Evolutionary conservation across 1,284 basidiomycete species (phyloP).

Genomic region (Malassezia caprae): DNA sequence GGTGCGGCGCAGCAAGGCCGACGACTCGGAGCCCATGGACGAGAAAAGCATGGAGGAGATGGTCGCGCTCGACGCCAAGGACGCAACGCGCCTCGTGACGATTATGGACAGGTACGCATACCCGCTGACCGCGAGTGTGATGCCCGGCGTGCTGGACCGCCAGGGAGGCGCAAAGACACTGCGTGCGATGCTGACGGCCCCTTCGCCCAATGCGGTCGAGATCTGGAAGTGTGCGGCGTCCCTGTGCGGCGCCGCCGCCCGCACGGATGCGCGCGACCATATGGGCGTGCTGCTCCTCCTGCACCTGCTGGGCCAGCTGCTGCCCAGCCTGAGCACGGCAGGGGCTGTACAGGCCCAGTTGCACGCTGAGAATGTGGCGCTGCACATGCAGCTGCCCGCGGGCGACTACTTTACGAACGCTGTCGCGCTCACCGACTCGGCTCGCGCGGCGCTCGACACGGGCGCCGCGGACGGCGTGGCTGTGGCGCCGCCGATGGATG

Average conservation of each 20-base stretch:
- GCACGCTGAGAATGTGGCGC: conserved; percentile 18
- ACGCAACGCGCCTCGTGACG: not conserved
- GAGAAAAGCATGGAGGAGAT: not conserved
- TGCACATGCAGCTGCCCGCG: conserved; percentile 41
- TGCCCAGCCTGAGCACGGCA: not conserved
- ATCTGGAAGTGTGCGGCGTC: not conserved
- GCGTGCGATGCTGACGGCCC: not conserved
- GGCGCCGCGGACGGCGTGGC: conserved; percentile 34
- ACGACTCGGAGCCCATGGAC: not conserved
- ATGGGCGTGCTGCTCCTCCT: not conserved
- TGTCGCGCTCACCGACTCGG: conserved; percentile 16
- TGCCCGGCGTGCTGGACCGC: not conserved
- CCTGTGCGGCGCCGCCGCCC: not conserved
- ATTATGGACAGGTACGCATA: not conserved
- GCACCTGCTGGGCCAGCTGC: conserved; percentile 7
- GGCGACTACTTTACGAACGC: conserved; percentile 44
- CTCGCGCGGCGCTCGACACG: conserved; percentile 21
- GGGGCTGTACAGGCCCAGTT: not conserved
- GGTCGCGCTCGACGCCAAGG: not conserved
- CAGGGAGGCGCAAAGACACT: not conserved
- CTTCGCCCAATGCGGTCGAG: not conserved
- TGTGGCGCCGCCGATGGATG: conserved; percentile 23
- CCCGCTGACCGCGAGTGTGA: not conserved
- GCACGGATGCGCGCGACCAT: not conserved
- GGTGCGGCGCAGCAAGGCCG: not conserved